phyloP scores from a whole-genome alignment of 2,329 filamentous ascomycete genomes.

The Fusarium sp. region DNA sequence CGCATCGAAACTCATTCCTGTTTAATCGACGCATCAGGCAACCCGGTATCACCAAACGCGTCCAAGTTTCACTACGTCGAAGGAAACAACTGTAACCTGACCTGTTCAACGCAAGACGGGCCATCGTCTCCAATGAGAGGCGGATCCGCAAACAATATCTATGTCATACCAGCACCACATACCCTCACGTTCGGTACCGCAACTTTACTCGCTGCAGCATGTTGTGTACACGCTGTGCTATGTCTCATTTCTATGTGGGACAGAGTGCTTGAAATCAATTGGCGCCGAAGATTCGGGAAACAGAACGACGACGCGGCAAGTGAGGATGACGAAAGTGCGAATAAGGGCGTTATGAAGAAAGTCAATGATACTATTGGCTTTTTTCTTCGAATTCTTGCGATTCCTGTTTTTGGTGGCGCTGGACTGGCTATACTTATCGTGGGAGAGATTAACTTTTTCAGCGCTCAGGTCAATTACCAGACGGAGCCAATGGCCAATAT shows the following conservation, averaged over 20 bases:
- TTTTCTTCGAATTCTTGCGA: slow-evolving; percentile 65
- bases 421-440: slow-evolving; percentile 68
- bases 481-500: slow-evolving; percentile 71
- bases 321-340: slow-evolving; percentile 58
- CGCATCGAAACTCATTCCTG: slow-evolving; percentile 59
- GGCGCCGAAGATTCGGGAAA: slow-evolving; percentile 55
- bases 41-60: slow-evolving; percentile 47
- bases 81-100: slow-evolving; percentile 55
- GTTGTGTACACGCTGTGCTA: slow-evolving; percentile 71
- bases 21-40: slow-evolving; percentile 49
- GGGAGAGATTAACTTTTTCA: slow-evolving; percentile 73
- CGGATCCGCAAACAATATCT: slow-evolving; percentile 68
- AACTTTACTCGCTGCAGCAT: slow-evolving; percentile 70
- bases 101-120: slow-evolving; percentile 55
- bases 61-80: slow-evolving; percentile 56
- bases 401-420: slow-evolving; percentile 67
- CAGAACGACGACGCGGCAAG: slow-evolving; percentile 29
- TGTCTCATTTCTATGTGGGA: slow-evolving; percentile 70
- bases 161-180: slow-evolving; percentile 67
- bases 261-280: slow-evolving; percentile 71
- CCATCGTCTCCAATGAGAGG: slow-evolving; percentile 65
- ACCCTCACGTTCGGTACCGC: slow-evolving; percentile 66
- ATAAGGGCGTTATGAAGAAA: slow-evolving; percentile 59
- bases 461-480: slow-evolving; percentile 62
- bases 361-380: slow-evolving; percentile 65